Evolutionary conservation across 2,329 filamentous ascomycete species (phyloP), one percentile per base, ranked within the genome.

Genomic region (Xylaria digitata): DNA sequence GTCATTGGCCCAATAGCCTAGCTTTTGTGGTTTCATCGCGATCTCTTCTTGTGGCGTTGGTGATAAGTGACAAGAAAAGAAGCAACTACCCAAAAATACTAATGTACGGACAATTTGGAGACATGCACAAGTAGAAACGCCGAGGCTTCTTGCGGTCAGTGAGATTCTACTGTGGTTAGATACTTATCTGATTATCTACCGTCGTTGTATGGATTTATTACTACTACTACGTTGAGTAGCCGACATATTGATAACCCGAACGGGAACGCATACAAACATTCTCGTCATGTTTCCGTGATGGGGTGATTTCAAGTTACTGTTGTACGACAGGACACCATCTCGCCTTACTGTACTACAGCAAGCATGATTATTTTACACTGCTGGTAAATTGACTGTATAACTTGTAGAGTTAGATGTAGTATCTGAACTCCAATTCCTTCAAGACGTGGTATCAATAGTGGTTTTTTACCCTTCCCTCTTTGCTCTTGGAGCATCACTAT

Each of bases 21-120:
- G 37, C 32, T 11, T 17, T 30, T 57, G 37, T 63, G 1, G 48
- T 63, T 54, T 59, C 62, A 68, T 65, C 66, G 50, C 57, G 62
- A 68, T 68, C 66, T 57, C 37, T 42, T 34, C 40, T 23, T 9
- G 32, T 34, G 32, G 30, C 34, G 37, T 60, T 54, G 43, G n/a
- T 61, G 43, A 45, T 49, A 56, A 19, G 40, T 53, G 40, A 61
- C 40, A 17, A 34, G 23, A 60, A 17, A 21, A 21, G 8, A 8
- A 13, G 2, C 19, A 50, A 6, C 48, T 50, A 26, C 15, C 19
- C 5, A 11, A 21, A 30, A 40, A 52, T 30, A 17, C 6, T 3
- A 49, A 30, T 5, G 30, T n/a, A 3, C 19, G 9, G 43, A 7
- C 43, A 21, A 19, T 23, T 49, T 30, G 23, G 11, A 30, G 9